Conservation (phyloP, 164 flowering plant genomes). For the Dillenia turbinata region DNA sequence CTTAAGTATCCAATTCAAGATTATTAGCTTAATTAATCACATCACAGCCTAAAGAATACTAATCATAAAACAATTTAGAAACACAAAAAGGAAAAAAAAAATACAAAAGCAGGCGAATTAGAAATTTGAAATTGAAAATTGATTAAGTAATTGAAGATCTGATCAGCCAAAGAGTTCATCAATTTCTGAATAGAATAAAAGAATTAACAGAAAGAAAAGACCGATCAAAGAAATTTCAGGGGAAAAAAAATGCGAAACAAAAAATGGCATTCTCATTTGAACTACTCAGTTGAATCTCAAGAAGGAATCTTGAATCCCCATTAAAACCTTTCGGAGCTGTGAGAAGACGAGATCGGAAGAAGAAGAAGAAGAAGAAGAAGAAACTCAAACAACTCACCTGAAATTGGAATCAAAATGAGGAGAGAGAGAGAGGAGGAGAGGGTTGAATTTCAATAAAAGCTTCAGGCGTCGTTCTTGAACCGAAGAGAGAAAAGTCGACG, state of each 20-base stretch:
- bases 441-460: too few species aligned
- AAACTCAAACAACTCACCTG: conserved; percentile 13
- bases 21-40: too few species aligned
- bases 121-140: too few species aligned
- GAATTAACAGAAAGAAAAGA: not conserved
- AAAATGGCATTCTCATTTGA: not conserved
- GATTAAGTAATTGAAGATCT: too few species aligned
- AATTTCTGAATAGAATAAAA: too few species aligned
- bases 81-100: too few species aligned
- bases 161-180: too few species aligned
- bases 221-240: not conserved
- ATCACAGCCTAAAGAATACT: too few species aligned
- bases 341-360: not conserved
- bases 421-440: conserved; percentile 9
- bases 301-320: not conserved
- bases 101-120: too few species aligned
- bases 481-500: conserved; percentile 17
- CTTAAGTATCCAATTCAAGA: too few species aligned
- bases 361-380: not conserved
- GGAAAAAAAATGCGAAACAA: not conserved
- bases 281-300: not conserved
- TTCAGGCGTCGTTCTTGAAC: not conserved
- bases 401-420: conserved; percentile 11
- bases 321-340: too few species aligned
- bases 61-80: too few species aligned